Evolutionary conservation across 2,329 filamentous ascomycete genomes (phyloP), one percentile per base, ranked within the genome.

Genomic region (Westerdykella ornata): DNA sequence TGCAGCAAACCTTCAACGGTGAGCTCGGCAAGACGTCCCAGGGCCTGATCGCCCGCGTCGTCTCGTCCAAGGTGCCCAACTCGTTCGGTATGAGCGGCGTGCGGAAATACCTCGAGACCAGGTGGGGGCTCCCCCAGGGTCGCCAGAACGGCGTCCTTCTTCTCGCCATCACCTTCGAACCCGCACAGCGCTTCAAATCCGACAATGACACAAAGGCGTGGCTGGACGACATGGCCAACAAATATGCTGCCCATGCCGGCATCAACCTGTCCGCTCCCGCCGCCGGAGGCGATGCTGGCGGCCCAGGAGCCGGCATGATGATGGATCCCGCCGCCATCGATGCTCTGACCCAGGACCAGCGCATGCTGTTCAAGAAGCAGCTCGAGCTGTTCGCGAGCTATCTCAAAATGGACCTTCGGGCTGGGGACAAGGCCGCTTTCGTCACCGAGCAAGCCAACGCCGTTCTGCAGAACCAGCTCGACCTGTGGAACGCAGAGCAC

Each of bases 1-100:
- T 98, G 85, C 92, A 98, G 71, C 83, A 87, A 35, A 97, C 90
- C n/a, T 98, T 98, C 72, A 92, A 96, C 70, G 92, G 92, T 56
- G 90, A 95, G 71, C 81, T 98, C 47, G 92, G 92, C 68, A 98
- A 98, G 72, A 89, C 96, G 57, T 94, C 92, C 0, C 84, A 86
- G 40, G 94, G 89, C 2, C 78, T 98, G 43, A 84, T 98, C 66
- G 92, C 92, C 37, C 84, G 92, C 54, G 75, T 98, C 65, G 92
- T 98, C 33, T 97, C 92, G 2, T 96, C 92, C 20, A 98, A 98
- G 73, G 98, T 98, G 92, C 92, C 92, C 36, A 92, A 90, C 72
- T 92, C 92, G 48, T 98, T 98, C 80, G 98, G 97, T 68, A 97
- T 97, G 67, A 97, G 90, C 60, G 78, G 88, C 11, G 87, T 94